Base-by-base conservation (phyloP, 352 stramenopile species). In the Phytophthora foliorum region DNA sequence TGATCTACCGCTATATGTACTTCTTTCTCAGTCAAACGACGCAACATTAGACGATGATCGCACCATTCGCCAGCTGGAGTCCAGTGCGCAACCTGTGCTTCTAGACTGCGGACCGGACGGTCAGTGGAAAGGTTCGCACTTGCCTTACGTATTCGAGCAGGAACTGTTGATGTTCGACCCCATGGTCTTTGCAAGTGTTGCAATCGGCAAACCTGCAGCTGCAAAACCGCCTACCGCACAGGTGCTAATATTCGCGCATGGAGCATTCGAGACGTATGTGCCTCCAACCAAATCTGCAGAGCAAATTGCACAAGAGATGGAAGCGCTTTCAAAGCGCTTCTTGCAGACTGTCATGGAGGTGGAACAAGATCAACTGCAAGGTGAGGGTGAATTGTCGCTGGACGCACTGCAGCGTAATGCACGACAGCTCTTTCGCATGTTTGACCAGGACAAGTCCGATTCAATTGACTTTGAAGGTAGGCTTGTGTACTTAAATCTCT, bases 381-480 rank as follows among this genome's bases (percentile, higher is more conserved):
- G 73, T 14, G 62, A 63, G 7, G 71, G 73, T 2, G 54, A 69
- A 8, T 49, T 89, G n/a, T 78, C 70, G 21, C 63, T 86, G 21
- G 77, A 89, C 32, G 71, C 54, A 10, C 68, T 93, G 9, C 78
- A 89, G 50, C 71, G 69, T 16, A 87, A 81, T 54, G 86, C 83
- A 7, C 74, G 75, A 0, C 75, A 92, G 31, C 64, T 93, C 16
- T 93, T 93, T 50, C 69, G 67, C 11, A 79, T 93, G 53, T 93
- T 93, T 53, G 86, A 93, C 38, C 69, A 88, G 25, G 86, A 93
- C 63, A 81, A 79, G 39, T 93, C 86, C 34, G 80, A 91, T 63
- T 89, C 84, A 27, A 93, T 93, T 51, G 84, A 93, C 49, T 92
- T 92, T 65, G 69, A 82, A 57, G 85, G 85, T 93, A 61, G 9